Base-by-base conservation (phyloP, 2,329 filamentous ascomycete species). In the Ophiognomonia clavigignenti-juglandacearum region DNA sequence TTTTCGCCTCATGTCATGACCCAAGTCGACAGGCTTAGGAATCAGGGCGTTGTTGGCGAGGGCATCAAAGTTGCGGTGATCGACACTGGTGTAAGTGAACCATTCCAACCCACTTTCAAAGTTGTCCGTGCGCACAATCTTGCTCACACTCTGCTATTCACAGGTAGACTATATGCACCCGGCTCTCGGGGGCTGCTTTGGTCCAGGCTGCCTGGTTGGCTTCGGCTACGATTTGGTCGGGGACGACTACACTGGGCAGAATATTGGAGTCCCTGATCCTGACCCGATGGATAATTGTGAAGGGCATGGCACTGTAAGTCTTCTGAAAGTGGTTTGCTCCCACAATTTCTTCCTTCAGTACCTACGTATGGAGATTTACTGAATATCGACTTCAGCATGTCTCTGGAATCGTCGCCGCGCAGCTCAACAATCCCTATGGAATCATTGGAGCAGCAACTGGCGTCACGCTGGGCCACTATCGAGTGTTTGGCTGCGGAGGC, bases 111-210 rank as follows among this genome's bases (percentile, higher is more conserved):
- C 14, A 8, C 4, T 5, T 14, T 11, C n/a, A 23, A 26, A 19
- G 9, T 1, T n/a, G 19, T 13, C 4, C 3, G 2, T 0, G 13
- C 3, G 19, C 8, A 16, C 13, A 19, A 20, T 27, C 8, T 40
- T 22, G 22, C 37, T 27, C 9, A 27, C 7, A 13, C 24, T 42
- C 57, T 60, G 40, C 59, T 53, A 24, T 2, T 42, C 6, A 9
- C 36, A 75, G 73, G 65, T 82, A 39, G 82, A 85, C 58, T 85
- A 83, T 57, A 71, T 65, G 1, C 81, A 85, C 56, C 77, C 80
- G 2, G 77, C 78, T 23, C 72, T 86, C 0, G 82, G 82, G 29
- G 80, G 79, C 39, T 81, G 81, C 56, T 84, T 83, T 57, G 82
- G 82, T 2, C 56, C 68, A 1, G 77, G 72, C 11, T 83, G 74